These are phyloP conservation scores for Trichoderma erinaceum DNA, from an alignment of 495 filamentous ascomycete species.

Conservation along the genomic window DNA sequence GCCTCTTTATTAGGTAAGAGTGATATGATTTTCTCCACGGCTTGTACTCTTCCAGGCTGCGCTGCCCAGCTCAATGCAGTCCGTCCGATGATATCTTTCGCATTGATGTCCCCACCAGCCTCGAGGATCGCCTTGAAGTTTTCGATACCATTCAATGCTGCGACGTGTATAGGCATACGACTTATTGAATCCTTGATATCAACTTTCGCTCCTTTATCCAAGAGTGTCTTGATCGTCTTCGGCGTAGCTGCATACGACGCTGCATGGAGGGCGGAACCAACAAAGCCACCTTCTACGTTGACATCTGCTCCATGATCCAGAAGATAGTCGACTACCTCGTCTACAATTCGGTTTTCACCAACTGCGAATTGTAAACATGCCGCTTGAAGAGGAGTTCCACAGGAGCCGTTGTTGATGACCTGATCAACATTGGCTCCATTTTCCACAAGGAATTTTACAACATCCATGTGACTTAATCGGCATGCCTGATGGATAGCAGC, in stretches of 20 bases:
- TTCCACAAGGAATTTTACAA: constrained; percentile 18
- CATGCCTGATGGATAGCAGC: constrained; percentile 19
- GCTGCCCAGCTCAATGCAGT: constrained; percentile 20
- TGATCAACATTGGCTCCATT: constrained; percentile 21
- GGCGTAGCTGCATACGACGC: neutral
- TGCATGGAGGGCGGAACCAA: constrained; percentile 15
- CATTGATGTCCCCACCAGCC: constrained; percentile 15
- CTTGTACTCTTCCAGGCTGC: neutral
- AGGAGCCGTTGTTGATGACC: neutral
- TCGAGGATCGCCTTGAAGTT: constrained; percentile 17
- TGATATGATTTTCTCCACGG: constrained; percentile 16
- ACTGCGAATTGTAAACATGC: constrained; percentile 11
- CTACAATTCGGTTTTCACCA: neutral
- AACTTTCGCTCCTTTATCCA: constrained; percentile 18
- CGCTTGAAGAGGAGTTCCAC: constrained; percentile 22
- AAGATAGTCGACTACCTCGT: constrained; percentile 18
- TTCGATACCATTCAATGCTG: constrained; percentile 11
- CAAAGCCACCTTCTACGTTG: constrained; percentile 13
- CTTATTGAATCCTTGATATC: constrained; percentile 16
- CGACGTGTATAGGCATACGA: constrained; percentile 21
- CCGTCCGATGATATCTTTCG: constrained; percentile 18
- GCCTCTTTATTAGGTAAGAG: neutral
- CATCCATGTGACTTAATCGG: neutral
- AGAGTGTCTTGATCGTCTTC: constrained; percentile 13
- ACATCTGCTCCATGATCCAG: constrained; percentile 20